Percentiles rank a stretch among this genome's conserved stretches.
phyloP scores from a whole-genome alignment of 768 basidiomycete species.

The Pleurotus tuber-regium region DNA sequence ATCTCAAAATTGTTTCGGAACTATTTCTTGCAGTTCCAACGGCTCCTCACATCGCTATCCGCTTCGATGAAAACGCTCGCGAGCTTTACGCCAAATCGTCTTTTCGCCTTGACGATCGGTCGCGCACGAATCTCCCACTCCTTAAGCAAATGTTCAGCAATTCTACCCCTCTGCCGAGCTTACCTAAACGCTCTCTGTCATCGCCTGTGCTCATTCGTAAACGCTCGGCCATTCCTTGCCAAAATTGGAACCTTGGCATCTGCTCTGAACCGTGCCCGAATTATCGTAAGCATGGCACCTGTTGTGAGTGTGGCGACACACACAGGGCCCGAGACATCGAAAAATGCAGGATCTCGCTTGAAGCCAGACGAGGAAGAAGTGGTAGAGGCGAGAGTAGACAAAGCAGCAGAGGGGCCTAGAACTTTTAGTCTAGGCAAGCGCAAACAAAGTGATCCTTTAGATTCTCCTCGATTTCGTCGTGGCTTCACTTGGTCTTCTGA shows the following conservation, averaged over 20 bases:
- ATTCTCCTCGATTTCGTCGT: background rate
- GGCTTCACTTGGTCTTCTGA: background rate
- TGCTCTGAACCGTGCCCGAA: slow-evolving; percentile 14
- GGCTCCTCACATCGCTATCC: slow-evolving; percentile 5
- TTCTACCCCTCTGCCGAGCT: too few species aligned
- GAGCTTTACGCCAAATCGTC: slow-evolving; percentile 12
- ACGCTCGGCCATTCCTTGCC: too few species aligned
- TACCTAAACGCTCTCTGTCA: background rate
- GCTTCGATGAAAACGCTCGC: slow-evolving; percentile 12
- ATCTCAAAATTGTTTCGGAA: slow-evolving; percentile 13
- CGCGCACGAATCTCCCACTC: slow-evolving; percentile 6
- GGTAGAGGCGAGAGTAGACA: background rate
- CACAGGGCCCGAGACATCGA: slow-evolving; percentile 13
- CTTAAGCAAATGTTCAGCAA: background rate
- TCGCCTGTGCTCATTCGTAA: too few species aligned
- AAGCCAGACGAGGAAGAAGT: background rate
- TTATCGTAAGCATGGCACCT: slow-evolving; percentile 13
- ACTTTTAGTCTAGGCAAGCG: background rate
- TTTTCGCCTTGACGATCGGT: slow-evolving; percentile 15
- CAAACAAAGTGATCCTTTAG: background rate
- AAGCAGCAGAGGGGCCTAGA: slow-evolving; percentile 9
- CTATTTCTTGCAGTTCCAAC: slow-evolving; percentile 13
- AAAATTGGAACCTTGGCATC: slow-evolving; percentile 15
- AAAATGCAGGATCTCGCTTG: background rate
- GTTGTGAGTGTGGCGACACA: slow-evolving; percentile 12